A percentile compares a stretch with the other conserved stretches of the same genome.
phyloP scores from a whole-genome alignment of 2,329 filamentous ascomycete genomes.

The Didymella glomerata region DNA sequence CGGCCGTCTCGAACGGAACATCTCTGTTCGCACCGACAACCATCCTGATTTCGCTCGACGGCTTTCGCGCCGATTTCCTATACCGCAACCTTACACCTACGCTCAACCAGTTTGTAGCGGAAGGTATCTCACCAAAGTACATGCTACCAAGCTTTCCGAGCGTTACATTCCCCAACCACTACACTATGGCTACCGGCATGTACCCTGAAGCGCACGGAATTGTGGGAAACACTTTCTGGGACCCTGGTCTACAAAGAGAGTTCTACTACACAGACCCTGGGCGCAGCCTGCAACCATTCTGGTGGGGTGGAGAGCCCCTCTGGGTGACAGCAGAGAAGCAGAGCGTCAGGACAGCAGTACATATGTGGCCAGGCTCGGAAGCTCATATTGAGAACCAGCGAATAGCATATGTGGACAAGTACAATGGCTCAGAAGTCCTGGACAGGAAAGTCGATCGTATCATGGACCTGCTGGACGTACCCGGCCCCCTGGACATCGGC shows the following conservation, averaged over 20 bases:
- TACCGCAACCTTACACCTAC: slow-evolving; percentile 83
- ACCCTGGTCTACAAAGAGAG: slow-evolving; percentile 75
- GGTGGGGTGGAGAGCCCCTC: slow-evolving; percentile 94
- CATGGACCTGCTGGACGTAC: slow-evolving; percentile 83
- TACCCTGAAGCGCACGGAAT: slow-evolving; percentile 94
- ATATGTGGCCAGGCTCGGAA: slow-evolving; percentile 99
- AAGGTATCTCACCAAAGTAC: slow-evolving; percentile 88
- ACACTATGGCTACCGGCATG: slow-evolving; percentile 88
- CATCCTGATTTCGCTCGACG: slow-evolving; percentile 91
- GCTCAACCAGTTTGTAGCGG: slow-evolving; percentile 77
- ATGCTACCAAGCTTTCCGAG: slow-evolving; percentile 96
- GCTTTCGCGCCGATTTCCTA: slow-evolving; percentile 94
- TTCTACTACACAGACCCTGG: slow-evolving; percentile 86
- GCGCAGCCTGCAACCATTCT: slow-evolving; percentile 81
- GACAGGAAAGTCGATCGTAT: slow-evolving; percentile 79
- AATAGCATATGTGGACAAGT: slow-evolving; percentile 84
- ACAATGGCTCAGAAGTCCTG: slow-evolving; percentile 78
- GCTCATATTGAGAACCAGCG: slow-evolving; percentile 79
- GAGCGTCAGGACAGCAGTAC: slow-evolving; percentile 79
- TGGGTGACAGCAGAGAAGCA: slow-evolving; percentile 92
- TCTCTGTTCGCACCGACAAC: slow-evolving; percentile 90
- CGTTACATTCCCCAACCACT: slow-evolving; percentile 95
- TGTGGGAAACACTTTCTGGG: slow-evolving; percentile 95
- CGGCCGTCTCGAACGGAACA: slow-evolving; percentile 76
- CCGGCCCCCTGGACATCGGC: slow-evolving; percentile 70